phyloP scores from a whole-genome alignment of 2,329 filamentous ascomycete genomes.

The Phymatotrichopsis omnivora region DNA sequence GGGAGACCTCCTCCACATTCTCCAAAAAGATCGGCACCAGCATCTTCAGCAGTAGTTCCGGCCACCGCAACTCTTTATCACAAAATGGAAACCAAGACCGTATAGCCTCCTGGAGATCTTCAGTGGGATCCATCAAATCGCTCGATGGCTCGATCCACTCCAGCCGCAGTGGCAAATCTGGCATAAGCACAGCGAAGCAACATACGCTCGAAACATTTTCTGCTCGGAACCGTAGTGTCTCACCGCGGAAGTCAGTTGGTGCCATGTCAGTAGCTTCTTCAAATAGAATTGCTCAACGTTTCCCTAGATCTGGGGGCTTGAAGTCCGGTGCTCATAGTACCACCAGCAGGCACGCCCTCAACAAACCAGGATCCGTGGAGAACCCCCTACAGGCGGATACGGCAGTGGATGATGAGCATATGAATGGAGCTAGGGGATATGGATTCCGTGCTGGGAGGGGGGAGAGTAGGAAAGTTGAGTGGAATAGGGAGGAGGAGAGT shows the following conservation, averaged over 20 bases:
- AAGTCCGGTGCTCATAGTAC: slow-evolving; percentile 16
- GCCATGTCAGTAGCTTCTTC: slow-evolving; percentile 26
- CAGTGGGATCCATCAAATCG: slow-evolving; percentile 45
- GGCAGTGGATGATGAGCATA: slow-evolving; percentile 5
- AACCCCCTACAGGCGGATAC: background rate
- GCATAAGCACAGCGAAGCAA: no score
- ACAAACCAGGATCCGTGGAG: slow-evolving; percentile 2
- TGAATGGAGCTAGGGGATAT: slow-evolving; percentile 1
- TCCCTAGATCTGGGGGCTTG: slow-evolving; percentile 19
- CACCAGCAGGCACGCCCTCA: slow-evolving; percentile 12
- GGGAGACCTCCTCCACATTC: slow-evolving; percentile 68
- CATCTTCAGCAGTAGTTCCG: slow-evolving; percentile 42
- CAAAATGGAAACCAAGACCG: slow-evolving; percentile 48
- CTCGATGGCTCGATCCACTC: slow-evolving; percentile 36
- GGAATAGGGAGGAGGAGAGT: slow-evolving; percentile 17
- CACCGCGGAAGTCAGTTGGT: slow-evolving; percentile 31
- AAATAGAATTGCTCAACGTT: slow-evolving; percentile 13
- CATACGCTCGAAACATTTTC: slow-evolving; percentile 32
- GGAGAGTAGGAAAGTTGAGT: slow-evolving; percentile 8
- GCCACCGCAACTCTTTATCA: slow-evolving; percentile 25
- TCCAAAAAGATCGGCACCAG: slow-evolving; percentile 56
- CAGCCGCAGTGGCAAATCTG: slow-evolving; percentile 27
- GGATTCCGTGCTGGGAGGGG: background rate
- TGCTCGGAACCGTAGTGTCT: slow-evolving; percentile 31
- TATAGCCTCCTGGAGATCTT: slow-evolving; percentile 80